Base-by-base conservation (phyloP, 108 stramenopile species). In the Pseudonitzschia multiseries region DNA sequence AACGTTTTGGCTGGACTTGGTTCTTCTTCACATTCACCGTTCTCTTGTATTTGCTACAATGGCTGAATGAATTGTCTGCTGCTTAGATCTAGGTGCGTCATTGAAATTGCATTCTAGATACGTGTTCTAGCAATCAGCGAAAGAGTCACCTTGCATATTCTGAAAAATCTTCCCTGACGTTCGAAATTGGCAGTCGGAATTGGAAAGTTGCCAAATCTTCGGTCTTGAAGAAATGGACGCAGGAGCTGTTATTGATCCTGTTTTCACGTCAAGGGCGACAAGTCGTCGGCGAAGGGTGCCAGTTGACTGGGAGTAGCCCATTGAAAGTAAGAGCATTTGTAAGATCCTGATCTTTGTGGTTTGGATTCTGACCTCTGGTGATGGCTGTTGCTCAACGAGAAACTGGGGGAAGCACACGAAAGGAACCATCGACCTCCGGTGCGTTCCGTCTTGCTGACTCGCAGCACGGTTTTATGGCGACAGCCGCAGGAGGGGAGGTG, bases 371-470 rank as follows among this genome's bases (percentile, higher is more conserved):
- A 2, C 36, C 6, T 6, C 36, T 70, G 29, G 79, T 62, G 24
- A 0, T 15, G 53, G 10, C 8, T 8, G 53, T 54, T 0, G n/a
- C 24, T 22, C 24, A 24, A 62, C 26, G 24, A 62, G 22, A 8
- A 62, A 15, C n/a, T 65, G 9, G 40, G 18, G 15, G 43, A 0
- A 28, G 66, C 40, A 68, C 88, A 89, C 21, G 76, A 86, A 27
- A 86, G 68, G 64, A 89, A 89, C 88, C 88, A 89, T 32, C 71
- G 57, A 0, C 88, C 88, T 51, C 84, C 85, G 36, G 78, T 83
- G 12, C 50, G 63, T 54, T 80, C 82, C 6, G 83, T 89, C 52
- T 89, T 89, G 0, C 81, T 82, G 32, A 86, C 69, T 0, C 84
- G 69, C 17, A 89, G 72, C 13, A 84, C 57, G 28, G 80, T 21